Conservation (phyloP, 202 grass and related monocot species). For the Elaeis oleifera region DNA sequence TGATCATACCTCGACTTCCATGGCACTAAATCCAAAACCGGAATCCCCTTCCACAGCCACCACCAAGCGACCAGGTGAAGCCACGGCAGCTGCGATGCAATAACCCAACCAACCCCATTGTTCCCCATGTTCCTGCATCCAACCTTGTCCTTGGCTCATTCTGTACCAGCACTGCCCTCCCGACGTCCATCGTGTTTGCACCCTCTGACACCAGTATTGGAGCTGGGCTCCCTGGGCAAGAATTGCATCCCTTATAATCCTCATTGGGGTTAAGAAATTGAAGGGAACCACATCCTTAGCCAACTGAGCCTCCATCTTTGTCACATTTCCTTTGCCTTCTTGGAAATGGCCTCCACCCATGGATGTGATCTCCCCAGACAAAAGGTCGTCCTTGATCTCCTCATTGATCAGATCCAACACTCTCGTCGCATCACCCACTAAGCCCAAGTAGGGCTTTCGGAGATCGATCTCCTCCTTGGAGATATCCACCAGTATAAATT, state of each 20-base stretch:
- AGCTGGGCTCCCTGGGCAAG: slow-evolving; percentile 56
- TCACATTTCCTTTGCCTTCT: slow-evolving; percentile 66
- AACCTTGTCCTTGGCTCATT: slow-evolving; percentile 83
- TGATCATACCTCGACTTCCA: slow-evolving; percentile 88
- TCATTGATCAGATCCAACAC: slow-evolving; percentile 55
- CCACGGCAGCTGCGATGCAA: slow-evolving; percentile 76
- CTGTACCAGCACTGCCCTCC: slow-evolving; percentile 84
- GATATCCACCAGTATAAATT: slow-evolving; percentile 78
- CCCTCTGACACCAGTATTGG: slow-evolving; percentile 79
- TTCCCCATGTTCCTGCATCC: slow-evolving; percentile 97
- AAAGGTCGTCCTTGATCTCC: slow-evolving; percentile 90
- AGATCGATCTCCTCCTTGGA: slow-evolving; percentile 75
- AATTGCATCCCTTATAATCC: slow-evolving; percentile 82
- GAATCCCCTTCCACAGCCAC: slow-evolving; percentile 98
- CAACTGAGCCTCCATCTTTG: slow-evolving; percentile 72
- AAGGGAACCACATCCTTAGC: slow-evolving; percentile 67
- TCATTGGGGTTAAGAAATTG: slow-evolving; percentile 89
- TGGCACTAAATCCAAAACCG: slow-evolving; percentile 91
- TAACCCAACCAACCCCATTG: slow-evolving; percentile 93
- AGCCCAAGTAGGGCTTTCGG: slow-evolving; percentile 60
- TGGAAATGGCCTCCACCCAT: slow-evolving; percentile 78
- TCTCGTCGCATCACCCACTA: slow-evolving; percentile 65
- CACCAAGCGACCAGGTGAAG: slow-evolving; percentile 54
- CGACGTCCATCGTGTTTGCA: slow-evolving; percentile 94
- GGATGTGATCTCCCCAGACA: slow-evolving; percentile 62